Evolutionary conservation across 805 yeast species (phyloP).

Genomic region (Metahyphopichia silvanorum): DNA sequence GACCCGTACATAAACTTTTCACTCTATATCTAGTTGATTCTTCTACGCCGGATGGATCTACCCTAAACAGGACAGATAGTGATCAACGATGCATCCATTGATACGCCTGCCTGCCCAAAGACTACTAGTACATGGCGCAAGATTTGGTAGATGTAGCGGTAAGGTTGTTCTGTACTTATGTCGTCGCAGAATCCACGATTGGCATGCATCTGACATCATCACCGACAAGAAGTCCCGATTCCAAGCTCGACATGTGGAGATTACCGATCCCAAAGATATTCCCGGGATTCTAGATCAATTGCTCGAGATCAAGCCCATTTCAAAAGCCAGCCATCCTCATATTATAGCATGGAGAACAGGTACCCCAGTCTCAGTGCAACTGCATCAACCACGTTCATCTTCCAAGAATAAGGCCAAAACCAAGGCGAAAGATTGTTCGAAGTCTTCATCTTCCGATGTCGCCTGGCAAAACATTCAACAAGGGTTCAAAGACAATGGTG

Average conservation of each 20-base stretch:
- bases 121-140: too few species aligned
- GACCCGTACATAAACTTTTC: conserved; percentile 1
- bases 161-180: too few species aligned
- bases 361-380: too few species aligned
- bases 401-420: conserved; percentile 27
- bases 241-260: conserved; percentile 54
- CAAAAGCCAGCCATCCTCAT: conserved; percentile 65
- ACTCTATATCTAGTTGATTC: too few species aligned
- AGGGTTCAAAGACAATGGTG: conserved; percentile 71
- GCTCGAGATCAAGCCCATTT: conserved; percentile 44
- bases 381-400: background rate
- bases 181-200: conserved; percentile 14
- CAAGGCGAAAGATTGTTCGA: background rate
- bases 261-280: conserved; percentile 41
- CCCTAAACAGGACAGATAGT: too few species aligned
- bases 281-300: conserved; percentile 40
- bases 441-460: conserved; percentile 6
- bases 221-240: conserved; percentile 60
- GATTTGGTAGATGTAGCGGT: too few species aligned
- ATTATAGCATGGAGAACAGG: conserved; percentile 74
- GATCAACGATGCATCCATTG: too few species aligned
- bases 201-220: conserved; percentile 30
- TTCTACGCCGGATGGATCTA: too few species aligned
- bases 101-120: too few species aligned
- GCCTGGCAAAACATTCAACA: conserved; percentile 38